A percentile compares a stretch with the other conserved stretches of the same genome.
Evolutionary conservation across 169 alveolate species (phyloP).

Genomic region (Plasmodium chabaudi): DNA sequence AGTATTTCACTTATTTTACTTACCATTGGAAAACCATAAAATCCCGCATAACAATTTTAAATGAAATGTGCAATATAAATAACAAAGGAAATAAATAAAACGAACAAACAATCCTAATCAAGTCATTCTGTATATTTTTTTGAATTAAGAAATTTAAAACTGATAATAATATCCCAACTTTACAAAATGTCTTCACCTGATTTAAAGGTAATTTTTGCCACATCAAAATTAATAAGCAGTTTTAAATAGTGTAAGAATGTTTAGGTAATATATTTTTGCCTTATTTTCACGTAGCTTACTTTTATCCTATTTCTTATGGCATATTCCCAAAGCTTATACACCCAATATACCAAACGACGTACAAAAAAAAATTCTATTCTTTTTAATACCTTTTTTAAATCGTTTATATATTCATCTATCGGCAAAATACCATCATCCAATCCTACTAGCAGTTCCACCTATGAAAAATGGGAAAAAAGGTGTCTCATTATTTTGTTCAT

Average conservation of each 20-base stretch:
- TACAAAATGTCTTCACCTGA: slow-evolving; percentile 68
- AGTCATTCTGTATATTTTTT: slow-evolving; percentile 36
- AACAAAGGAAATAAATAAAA: slow-evolving; percentile 31
- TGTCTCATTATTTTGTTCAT: not conserved
- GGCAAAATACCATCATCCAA: slow-evolving; percentile 48
- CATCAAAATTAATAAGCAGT: not conserved
- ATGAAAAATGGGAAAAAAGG: not conserved
- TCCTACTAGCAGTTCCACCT: slow-evolving; percentile 67
- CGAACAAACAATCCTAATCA: slow-evolving; percentile 45
- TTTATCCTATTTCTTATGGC: slow-evolving; percentile 45
- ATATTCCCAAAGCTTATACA: slow-evolving; percentile 58
- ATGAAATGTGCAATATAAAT: slow-evolving; percentile 44
- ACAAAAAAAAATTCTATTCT: slow-evolving; percentile 38
- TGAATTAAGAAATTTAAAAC: slow-evolving; percentile 60
- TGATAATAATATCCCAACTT: slow-evolving; percentile 62
- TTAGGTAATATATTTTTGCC: not conserved
- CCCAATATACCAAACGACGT: slow-evolving; percentile 27
- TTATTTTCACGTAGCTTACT: slow-evolving; percentile 5
- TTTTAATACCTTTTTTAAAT: slow-evolving; percentile 24
- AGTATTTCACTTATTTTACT: not conserved
- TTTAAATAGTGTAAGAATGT: not conserved
- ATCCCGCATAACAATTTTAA: slow-evolving; percentile 71
- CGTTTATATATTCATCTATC: slow-evolving; percentile 27
- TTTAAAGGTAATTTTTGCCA: not conserved
- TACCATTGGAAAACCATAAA: slow-evolving; percentile 74